Evolutionary conservation across 169 alveolate genomes (phyloP).

Genomic region (Plasmodium knowlesi): DNA sequence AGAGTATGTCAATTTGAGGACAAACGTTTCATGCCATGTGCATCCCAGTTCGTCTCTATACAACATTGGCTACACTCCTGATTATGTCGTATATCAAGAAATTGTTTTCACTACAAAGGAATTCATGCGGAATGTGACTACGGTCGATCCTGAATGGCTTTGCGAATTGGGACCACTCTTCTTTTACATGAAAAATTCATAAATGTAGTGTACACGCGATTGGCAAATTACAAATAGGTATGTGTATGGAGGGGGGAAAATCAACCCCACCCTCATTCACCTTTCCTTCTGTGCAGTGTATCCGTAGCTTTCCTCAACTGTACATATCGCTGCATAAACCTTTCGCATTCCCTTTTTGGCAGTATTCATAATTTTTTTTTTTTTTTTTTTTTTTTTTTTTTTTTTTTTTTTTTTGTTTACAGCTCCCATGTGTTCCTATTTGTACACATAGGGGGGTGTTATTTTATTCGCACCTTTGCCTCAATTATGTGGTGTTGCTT

Average conservation of each 20-base stretch:
- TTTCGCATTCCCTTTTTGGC: not conserved
- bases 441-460: not conserved
- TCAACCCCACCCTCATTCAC: not conserved
- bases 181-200: slow-evolving; percentile 84
- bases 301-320: not conserved
- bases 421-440: not conserved
- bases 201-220: not conserved
- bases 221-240: not conserved
- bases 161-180: slow-evolving; percentile 90
- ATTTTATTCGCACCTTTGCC: not conserved
- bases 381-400: not conserved
- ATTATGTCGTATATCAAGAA: slow-evolving; percentile 99
- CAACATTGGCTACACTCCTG: slow-evolving; percentile 99
- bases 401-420: not conserved
- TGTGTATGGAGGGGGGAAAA: not conserved
- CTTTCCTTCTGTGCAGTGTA: not conserved
- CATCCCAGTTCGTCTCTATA: slow-evolving; percentile 99
- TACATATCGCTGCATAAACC: not conserved
- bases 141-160: slow-evolving; percentile 99
- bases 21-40: slow-evolving; percentile 97
- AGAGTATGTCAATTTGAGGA: slow-evolving; percentile 97
- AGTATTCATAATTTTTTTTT: not conserved
- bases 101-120: slow-evolving; percentile 98
- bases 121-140: slow-evolving; percentile 97
- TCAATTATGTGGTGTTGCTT: not conserved